Evolutionary conservation across 352 stramenopile genomes (phyloP).

Genomic region (Globisporangium acanthophoron): DNA sequence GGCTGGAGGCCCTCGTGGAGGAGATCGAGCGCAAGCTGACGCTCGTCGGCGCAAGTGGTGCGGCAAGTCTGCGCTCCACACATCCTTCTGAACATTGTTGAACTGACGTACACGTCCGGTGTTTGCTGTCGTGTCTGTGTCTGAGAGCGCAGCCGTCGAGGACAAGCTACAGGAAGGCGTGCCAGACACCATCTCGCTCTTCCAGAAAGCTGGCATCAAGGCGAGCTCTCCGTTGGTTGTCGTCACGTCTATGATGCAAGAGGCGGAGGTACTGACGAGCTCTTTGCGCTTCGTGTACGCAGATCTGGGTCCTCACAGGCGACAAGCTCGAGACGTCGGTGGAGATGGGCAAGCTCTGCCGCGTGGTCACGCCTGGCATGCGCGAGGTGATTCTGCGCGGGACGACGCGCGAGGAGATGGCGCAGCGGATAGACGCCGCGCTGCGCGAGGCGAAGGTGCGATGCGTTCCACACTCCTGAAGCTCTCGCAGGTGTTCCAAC

Average conservation of each 20-base stretch:
- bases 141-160: constrained; percentile 86
- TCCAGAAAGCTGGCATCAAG: constrained; percentile 93
- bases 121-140: neutral
- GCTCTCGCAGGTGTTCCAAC: too few species aligned
- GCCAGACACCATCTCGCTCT: constrained; percentile 89
- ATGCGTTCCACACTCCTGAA: too few species aligned
- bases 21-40: constrained; percentile 84
- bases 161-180: constrained; percentile 97
- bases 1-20: constrained; percentile 49
- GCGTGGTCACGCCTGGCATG: constrained; percentile 80
- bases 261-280: neutral
- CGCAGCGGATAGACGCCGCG: constrained; percentile 40
- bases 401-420: constrained; percentile 39
- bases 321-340: constrained; percentile 99
- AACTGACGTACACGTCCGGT: neutral
- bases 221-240: constrained; percentile 35
- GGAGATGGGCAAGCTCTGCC: constrained; percentile 95
- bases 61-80: neutral
- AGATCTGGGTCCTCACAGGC: constrained; percentile 93
- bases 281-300: neutral
- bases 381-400: constrained; percentile 64
- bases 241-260: too few species aligned
- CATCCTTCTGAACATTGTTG: too few species aligned
- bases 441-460: constrained; percentile 36
- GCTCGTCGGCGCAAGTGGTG: constrained; percentile 83